Evolutionary conservation across 1,139 yeast species (phyloP), one percentile per base, ranked within the genome.

Genomic region (Sugiyamaella xylanicola): DNA sequence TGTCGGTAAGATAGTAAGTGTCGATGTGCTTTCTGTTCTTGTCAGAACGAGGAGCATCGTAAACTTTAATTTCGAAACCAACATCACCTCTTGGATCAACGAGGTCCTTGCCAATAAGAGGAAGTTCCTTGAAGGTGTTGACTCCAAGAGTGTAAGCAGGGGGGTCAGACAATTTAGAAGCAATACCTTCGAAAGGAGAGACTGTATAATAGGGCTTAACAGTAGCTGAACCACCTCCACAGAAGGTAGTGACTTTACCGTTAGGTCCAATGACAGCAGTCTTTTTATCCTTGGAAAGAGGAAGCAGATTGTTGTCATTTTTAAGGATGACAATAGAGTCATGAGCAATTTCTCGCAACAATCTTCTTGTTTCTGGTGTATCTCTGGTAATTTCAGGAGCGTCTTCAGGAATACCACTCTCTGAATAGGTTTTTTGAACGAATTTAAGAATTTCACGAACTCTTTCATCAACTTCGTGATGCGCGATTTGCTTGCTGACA

Each of bases 151-250:
- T 61, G 62, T 68, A 76, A n/a, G 59, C 58, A 19, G 76, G 73
- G 4, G 64, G 61, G 1, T 49, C 36, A 4, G 67, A 71, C 3
- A 71, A 19, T 62, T 73, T 74, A 37, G 64, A 57, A 4, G 68
- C 57, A 57, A 80, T 69, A 47, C 78, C 82, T 2, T 78, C 77
- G 54, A 64, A 77, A 9, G 83, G 81, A 15, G 80, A 71, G n/a
- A 77, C 70, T 4, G 74, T 72, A 64, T 79, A 77, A 59, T 79
- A 77, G 2, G 83, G 74, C 4, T 63, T 63, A 61, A 79, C 65
- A 2, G 81, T 72, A 22, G 84, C 82, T 4, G 83, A 80, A 37
- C 84, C 84, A 54, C 84, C 84, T 54, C 84, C 84, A 22, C 78
- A 71, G 61, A 69, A 74, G 16, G 76, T 68, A 22, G 79, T 70